These are phyloP conservation scores for Xylogone sp. DNA, from an alignment of 2,329 filamentous ascomycete genomes.

Conservation along the genomic window DNA sequence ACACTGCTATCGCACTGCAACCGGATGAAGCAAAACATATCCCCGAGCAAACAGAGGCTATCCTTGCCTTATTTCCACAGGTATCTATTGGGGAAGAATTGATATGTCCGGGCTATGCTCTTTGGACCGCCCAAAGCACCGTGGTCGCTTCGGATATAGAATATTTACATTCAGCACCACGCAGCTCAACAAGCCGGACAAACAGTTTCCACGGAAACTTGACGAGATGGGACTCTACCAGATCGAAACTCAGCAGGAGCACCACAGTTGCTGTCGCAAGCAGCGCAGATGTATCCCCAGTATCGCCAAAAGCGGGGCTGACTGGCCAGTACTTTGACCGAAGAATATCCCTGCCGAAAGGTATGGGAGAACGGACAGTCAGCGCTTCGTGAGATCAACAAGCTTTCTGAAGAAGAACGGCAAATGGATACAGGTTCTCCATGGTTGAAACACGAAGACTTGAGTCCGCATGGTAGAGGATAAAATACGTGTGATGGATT, in stretches of 20 bases:
- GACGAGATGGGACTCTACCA: background rate
- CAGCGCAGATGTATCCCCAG: background rate
- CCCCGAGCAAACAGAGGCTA: conserved; percentile 1
- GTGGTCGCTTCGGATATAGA: conserved; percentile 7
- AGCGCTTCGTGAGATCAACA: background rate
- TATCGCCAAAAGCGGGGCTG: background rate
- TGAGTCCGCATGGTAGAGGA: too few species aligned
- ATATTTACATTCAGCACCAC: conserved; percentile 4
- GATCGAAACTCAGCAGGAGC: conserved; percentile 1
- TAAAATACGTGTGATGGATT: too few species aligned
- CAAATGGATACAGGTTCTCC: too few species aligned
- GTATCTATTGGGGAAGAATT: conserved; percentile 4
- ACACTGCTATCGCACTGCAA: background rate
- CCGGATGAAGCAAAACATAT: background rate
- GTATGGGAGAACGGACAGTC: background rate
- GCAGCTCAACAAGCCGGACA: background rate
- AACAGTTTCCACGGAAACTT: background rate
- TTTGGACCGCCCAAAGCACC: conserved; percentile 6
- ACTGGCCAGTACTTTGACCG: background rate
- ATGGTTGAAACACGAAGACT: too few species aligned
- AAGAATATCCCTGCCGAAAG: background rate
- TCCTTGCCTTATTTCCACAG: conserved; percentile 2
- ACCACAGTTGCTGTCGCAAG: conserved; percentile 7
- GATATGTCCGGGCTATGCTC: conserved; percentile 6
- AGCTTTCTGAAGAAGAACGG: too few species aligned